Conservation (phyloP, 2,329 filamentous ascomycete species). For the Monilinia fructicola region DNA sequence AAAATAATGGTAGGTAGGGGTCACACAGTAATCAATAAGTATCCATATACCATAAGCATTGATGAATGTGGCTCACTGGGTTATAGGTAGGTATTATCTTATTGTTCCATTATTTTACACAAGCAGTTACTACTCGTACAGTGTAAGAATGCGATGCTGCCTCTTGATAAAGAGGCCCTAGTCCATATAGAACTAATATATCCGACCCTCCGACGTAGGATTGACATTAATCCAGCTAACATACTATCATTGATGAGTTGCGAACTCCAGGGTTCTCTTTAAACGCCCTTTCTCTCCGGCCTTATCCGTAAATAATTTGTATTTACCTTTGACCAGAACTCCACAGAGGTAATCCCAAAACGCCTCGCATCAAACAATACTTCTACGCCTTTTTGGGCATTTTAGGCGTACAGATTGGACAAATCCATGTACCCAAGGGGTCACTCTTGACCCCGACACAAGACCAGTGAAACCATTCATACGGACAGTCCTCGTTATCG, state of each 20-base stretch:
- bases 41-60: background rate
- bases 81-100: too few relatives aligned
- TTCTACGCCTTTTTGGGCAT: constrained; percentile 15
- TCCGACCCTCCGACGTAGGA: background rate
- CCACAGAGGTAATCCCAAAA: background rate
- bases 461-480: constrained; percentile 86
- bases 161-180: background rate
- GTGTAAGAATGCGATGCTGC: background rate
- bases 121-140: background rate
- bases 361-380: background rate
- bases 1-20: background rate
- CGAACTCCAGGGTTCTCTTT: background rate
- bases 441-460: constrained; percentile 68
- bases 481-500: constrained; percentile 78
- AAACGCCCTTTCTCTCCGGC: background rate
- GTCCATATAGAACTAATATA: background rate
- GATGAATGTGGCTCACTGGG: too few relatives aligned
- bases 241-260: background rate
- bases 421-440: constrained; percentile 67
- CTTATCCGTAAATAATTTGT: constrained; percentile 10
- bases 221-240: background rate
- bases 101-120: background rate
- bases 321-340: background rate
- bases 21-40: too few relatives aligned
- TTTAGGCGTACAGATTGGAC: constrained; percentile 58